These are phyloP conservation scores for Tolypocladium nubicola DNA, from an alignment of 2,329 filamentous ascomycete species.

Conservation along the genomic window DNA sequence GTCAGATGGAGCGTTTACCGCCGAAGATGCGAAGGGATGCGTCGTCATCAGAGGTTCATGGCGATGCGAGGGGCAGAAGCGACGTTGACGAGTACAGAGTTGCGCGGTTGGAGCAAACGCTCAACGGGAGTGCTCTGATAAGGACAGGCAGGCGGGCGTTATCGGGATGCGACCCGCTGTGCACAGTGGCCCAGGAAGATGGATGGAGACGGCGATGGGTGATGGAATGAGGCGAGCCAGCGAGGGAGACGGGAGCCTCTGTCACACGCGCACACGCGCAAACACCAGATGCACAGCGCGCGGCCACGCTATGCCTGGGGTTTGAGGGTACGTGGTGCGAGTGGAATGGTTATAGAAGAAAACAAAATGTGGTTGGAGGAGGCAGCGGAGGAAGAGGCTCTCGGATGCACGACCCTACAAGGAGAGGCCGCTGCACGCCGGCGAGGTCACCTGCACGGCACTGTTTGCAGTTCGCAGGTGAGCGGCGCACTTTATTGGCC, in stretches of 20 bases:
- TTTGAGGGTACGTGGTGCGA: not conserved
- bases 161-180: not conserved
- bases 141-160: not conserved
- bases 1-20: not conserved
- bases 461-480: slow-evolving; percentile 8
- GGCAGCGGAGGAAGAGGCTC: slow-evolving; percentile 1
- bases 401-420: not conserved
- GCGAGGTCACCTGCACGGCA: slow-evolving; percentile 11
- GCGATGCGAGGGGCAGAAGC: not conserved
- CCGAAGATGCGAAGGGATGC: not conserved
- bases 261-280: not conserved
- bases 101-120: not conserved
- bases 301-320: not conserved
- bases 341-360: not conserved
- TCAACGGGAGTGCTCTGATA: not conserved
- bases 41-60: not conserved
- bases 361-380: not conserved
- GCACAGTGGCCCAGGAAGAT: not conserved
- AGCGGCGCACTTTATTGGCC: slow-evolving; percentile 3
- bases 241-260: not conserved
- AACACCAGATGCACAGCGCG: not conserved
- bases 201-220: not conserved
- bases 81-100: not conserved
- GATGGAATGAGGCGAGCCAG: not conserved
- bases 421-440: slow-evolving; percentile 4